A percentile compares a stretch with the other conserved stretches of the same genome.
These are phyloP conservation scores for Colletotrichum phormii DNA, from an alignment of 2,329 filamentous ascomycete species.

Conservation along the genomic window DNA sequence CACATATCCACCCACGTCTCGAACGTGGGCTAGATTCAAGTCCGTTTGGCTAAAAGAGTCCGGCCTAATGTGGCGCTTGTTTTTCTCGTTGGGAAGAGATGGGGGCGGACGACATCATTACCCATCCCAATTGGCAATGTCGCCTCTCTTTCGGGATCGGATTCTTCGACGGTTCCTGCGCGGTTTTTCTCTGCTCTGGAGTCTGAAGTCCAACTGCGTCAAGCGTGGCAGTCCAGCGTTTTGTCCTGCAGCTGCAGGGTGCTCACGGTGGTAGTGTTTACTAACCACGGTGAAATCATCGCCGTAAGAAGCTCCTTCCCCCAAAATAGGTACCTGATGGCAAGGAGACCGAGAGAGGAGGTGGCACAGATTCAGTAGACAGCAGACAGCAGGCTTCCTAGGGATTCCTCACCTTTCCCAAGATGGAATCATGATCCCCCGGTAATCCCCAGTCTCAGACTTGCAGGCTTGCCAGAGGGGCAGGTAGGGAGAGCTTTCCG, in stretches of 20 bases:
- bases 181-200: not conserved
- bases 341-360: not conserved
- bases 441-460: slow-evolving; percentile 1
- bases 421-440: not conserved
- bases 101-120: not conserved
- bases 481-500: not conserved
- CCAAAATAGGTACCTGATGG: not conserved
- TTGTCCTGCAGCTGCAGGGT: not conserved
- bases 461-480: not conserved
- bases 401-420: not conserved
- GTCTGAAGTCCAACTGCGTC: not conserved
- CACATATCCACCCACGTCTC: not conserved
- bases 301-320: not conserved
- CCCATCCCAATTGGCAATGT: not conserved
- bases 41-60: not conserved
- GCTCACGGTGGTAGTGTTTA: not conserved
- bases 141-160: not conserved
- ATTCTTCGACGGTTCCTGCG: slow-evolving; percentile 6
- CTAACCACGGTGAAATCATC: not conserved
- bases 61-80: not conserved
- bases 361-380: not conserved
- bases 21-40: not conserved
- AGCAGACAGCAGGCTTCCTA: not conserved
- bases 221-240: not conserved
- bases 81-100: not conserved